phyloP scores from a whole-genome alignment of 1,139 yeast species.

The Kurtzmaniella quercitrusa region DNA sequence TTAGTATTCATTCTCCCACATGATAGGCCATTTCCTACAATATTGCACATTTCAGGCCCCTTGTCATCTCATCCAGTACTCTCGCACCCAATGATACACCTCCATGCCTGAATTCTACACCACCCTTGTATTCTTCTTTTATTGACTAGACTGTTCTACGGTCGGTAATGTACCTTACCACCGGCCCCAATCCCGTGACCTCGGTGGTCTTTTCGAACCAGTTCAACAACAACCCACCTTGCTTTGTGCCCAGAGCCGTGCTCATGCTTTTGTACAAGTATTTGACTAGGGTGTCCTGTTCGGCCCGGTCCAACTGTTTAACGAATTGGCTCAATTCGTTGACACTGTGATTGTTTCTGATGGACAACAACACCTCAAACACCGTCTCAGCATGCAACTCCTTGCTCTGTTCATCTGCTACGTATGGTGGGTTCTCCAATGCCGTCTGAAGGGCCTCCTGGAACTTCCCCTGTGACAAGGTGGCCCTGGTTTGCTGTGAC shows the following conservation, averaged over 20 bases:
- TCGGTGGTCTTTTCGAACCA: constrained; percentile 94
- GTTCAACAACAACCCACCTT: constrained; percentile 77
- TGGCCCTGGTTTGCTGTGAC: constrained; percentile 55
- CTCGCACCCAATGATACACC: too few species aligned
- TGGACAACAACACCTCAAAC: constrained; percentile 68
- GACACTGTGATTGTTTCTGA: constrained; percentile 51
- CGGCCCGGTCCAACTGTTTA: constrained; percentile 52
- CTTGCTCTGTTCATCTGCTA: constrained; percentile 58
- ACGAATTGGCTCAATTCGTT: constrained; percentile 64
- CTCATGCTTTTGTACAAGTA: constrained; percentile 86
- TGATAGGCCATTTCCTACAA: too few species aligned
- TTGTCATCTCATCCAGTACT: too few species aligned
- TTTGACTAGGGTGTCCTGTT: constrained; percentile 77
- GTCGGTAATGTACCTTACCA: constrained; percentile 81
- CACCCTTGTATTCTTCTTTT: not conserved
- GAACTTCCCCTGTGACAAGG: constrained; percentile 70
- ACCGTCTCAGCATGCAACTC: constrained; percentile 51
- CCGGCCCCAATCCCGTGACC: constrained; percentile 81
- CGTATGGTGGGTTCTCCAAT: constrained; percentile 78
- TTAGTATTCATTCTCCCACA: too few species aligned
- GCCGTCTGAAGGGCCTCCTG: constrained; percentile 60
- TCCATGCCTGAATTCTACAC: too few species aligned
- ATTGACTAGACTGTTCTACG: constrained; percentile 61
- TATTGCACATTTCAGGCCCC: too few species aligned
- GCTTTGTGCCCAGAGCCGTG: constrained; percentile 70